These are phyloP conservation scores for Lachnum nothofagi DNA, from an alignment of 2,329 filamentous ascomycete genomes.

Conservation along the genomic window DNA sequence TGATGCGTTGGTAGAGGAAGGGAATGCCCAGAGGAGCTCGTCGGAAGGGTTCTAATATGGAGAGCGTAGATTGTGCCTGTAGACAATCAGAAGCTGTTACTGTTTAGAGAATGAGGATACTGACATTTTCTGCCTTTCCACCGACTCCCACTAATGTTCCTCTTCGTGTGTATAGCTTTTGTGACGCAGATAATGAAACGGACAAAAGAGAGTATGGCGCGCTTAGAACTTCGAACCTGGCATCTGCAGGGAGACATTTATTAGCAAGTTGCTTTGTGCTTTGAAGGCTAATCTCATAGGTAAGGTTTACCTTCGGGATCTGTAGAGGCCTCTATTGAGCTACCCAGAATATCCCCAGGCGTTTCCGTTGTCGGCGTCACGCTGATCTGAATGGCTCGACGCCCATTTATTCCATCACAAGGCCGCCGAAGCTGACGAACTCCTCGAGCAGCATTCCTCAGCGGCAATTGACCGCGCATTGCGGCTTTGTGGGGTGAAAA, in stretches of 20 bases:
- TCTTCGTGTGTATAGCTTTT: constrained; percentile 85
- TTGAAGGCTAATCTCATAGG: no score
- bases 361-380: constrained; percentile 54
- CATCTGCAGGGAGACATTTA: constrained; percentile 74
- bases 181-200: constrained; percentile 85
- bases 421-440: constrained; percentile 24
- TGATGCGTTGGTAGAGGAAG: constrained; percentile 89
- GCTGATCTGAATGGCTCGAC: constrained; percentile 59
- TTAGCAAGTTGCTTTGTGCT: no score
- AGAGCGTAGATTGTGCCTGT: constrained; percentile 82
- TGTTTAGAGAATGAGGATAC: constrained; percentile 22
- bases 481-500: constrained; percentile 19
- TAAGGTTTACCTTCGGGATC: constrained; percentile 24
- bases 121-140: constrained; percentile 84
- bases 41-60: constrained; percentile 76
- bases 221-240: constrained; percentile 88
- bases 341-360: constrained; percentile 54
- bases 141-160: constrained; percentile 87
- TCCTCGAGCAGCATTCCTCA: constrained; percentile 23
- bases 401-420: constrained; percentile 28
- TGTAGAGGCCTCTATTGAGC: constrained; percentile 37
- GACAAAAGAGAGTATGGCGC: constrained; percentile 90
- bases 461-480: constrained; percentile 30
- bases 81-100: constrained; percentile 11
- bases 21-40: constrained; percentile 79